phyloP scores from a whole-genome alignment of 345 rosid species.

The Garcia nutans region DNA sequence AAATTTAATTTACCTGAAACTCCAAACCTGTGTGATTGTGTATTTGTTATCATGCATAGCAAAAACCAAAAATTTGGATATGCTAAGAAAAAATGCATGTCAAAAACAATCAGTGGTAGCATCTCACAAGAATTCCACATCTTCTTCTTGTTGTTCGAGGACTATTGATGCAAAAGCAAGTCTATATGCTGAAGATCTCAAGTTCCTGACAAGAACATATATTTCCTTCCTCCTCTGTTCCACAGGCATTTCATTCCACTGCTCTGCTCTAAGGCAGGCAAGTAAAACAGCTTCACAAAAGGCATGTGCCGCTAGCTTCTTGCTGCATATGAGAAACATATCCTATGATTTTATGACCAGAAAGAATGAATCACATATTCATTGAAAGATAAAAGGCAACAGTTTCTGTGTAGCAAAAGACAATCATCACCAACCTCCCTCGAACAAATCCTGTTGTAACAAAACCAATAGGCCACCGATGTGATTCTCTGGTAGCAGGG shows the following conservation, averaged over 20 bases:
- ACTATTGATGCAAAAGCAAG: conserved; percentile 70
- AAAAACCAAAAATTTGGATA: too few relatives aligned
- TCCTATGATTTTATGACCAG: background rate
- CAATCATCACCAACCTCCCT: conserved; percentile 58
- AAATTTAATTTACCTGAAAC: background rate
- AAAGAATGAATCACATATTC: background rate
- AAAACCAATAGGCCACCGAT: conserved; percentile 78
- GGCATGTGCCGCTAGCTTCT: conserved; percentile 62
- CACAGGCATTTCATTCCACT: conserved; percentile 55
- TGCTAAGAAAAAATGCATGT: background rate
- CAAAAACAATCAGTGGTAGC: background rate
- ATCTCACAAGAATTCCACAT: conserved; percentile 47
- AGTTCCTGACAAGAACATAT: conserved; percentile 69
- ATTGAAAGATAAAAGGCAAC: background rate
- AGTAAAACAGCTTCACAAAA: conserved; percentile 65
- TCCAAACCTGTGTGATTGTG: background rate
- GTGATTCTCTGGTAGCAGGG: conserved; percentile 37
- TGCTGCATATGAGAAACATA: conserved; percentile 41
- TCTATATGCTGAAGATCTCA: conserved; percentile 79
- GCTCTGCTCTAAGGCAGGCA: conserved; percentile 62
- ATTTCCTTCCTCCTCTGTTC: conserved; percentile 59
- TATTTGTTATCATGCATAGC: background rate
- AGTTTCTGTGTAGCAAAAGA: background rate
- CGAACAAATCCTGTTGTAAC: conserved; percentile 75
- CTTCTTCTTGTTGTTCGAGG: conserved; percentile 60